These are phyloP conservation scores for Rhodosporidiobolus odoratus DNA, from an alignment of 768 basidiomycete species.

Conservation along the genomic window DNA sequence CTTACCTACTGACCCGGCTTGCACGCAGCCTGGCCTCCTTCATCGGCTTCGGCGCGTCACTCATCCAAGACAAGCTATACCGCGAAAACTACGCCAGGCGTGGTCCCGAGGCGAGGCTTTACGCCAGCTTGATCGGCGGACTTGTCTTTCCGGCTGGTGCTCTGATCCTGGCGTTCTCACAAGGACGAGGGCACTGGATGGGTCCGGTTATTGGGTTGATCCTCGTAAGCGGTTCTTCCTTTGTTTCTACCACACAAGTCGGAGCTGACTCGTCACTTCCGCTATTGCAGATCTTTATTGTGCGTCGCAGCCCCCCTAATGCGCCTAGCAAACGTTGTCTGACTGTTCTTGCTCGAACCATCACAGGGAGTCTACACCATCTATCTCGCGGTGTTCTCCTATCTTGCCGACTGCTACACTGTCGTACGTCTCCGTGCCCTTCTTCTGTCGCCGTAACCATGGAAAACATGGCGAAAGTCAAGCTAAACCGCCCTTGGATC, in stretches of 20 bases:
- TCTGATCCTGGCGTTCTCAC: conserved; percentile 47
- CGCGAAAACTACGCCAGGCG: conserved; percentile 15
- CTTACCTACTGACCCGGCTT: neutral
- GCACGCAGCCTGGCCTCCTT: conserved; percentile 22
- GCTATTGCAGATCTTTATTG: conserved; percentile 1
- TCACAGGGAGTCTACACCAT: conserved; percentile 40
- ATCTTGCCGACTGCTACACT: conserved; percentile 45
- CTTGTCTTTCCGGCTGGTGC: conserved; percentile 42
- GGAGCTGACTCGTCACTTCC: neutral
- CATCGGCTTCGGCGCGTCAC: conserved; percentile 21
- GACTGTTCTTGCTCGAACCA: neutral
- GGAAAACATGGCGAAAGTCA: no score
- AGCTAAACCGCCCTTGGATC: neutral
- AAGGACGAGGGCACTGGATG: conserved; percentile 45
- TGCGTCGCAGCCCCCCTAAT: neutral
- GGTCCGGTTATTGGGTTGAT: conserved; percentile 46
- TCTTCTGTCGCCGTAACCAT: no score
- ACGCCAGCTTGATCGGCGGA: conserved; percentile 18
- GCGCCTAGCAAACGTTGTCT: neutral
- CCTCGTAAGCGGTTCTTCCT: conserved; percentile 16
- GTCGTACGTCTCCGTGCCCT: conserved; percentile 16
- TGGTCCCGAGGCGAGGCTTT: conserved; percentile 33
- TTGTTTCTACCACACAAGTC: rapidly evolving
- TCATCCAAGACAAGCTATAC: conserved; percentile 29
- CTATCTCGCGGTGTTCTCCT: conserved; percentile 34